Evolutionary conservation across 192 early-diverging fungal species (phyloP).

Genomic region (Backusella mclennaniae): DNA sequence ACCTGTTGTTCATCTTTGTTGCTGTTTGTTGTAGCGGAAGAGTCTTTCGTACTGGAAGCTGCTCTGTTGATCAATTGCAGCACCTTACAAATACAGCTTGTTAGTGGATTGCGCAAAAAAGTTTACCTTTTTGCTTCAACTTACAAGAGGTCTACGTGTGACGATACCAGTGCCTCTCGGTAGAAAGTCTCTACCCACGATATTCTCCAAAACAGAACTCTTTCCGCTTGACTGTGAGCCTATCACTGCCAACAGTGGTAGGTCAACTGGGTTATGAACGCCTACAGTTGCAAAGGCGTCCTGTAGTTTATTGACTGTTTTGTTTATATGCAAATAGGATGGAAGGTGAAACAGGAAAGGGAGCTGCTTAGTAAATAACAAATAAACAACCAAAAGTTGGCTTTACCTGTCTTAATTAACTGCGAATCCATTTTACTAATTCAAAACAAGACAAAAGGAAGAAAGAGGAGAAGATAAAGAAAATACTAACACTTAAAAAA

Average conservation of each 20-base stretch:
- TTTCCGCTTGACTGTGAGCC: constrained; percentile 91
- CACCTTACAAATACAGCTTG: constrained; percentile 13
- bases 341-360: not conserved
- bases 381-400: not conserved
- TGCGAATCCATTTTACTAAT: constrained; percentile 48
- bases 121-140: not conserved
- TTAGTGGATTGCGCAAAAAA: not conserved
- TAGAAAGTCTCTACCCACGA: constrained; percentile 98
- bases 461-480: not conserved
- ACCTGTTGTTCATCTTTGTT: not conserved
- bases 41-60: constrained; percentile 2
- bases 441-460: too few species aligned
- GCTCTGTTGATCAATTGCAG: constrained; percentile 98
- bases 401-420: constrained; percentile 51
- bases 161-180: constrained; percentile 97
- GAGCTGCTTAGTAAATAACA: not conserved
- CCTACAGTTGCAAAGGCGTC: constrained; percentile 91
- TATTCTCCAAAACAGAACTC: constrained; percentile 98
- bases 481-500: not conserved
- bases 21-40: not conserved
- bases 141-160: constrained; percentile 91
- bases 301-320: constrained; percentile 78
- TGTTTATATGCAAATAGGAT: not conserved
- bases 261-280: constrained; percentile 85
- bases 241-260: constrained; percentile 87